Base-by-base conservation (phyloP, 805 yeast species). In the Pichia nanzhaoensis region DNA sequence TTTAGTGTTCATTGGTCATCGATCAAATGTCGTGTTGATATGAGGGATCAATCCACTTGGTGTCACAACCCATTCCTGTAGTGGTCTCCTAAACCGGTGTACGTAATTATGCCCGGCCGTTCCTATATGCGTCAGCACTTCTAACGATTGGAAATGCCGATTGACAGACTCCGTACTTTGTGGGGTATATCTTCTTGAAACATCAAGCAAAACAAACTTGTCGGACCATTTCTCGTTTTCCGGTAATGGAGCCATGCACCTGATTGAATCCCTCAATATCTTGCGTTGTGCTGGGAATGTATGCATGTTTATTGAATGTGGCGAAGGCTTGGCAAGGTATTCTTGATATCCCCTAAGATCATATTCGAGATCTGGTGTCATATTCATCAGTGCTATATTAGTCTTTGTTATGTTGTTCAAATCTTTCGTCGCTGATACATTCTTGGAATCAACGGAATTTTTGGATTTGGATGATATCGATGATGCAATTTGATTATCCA, bases 201-300 rank as follows among this genome's bases (percentile, higher is more conserved):
- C 27, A 35, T 61, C 65, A 8, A 58, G 41, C 12, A 64, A 65
- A 14, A 64, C 34, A 31, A 28, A 57, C 20, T 52, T 51, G 16
- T 66, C 66, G 2, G 63, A 50, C 70, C 70, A 66, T 40, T 61
- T 52, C 33, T 66, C 68, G 45, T 59, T 60, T 7, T 61, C 54
- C 1, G 55, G 22, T 42, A 66, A 46, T 8, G 65, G 57, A 1
- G 59, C 51, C 61, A 66, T 65, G 44, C 70, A 66, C 14, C 68
- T 44, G 5, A 66, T 51, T 5, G 65, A 55, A 47, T 66, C 68
- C 18, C 64, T 49, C 32, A 64, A 28, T 3, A 60, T 42, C 37
- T 60, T 61, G 24, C 60, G 52, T 8, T 55, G 48, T 3, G 61
- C 47, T 2, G 61, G 61, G 13, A 51, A 42, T 16, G 51, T 45